Evolutionary conservation across 2,329 filamentous ascomycete species (phyloP).

Genomic region (Fusarium temperatum): DNA sequence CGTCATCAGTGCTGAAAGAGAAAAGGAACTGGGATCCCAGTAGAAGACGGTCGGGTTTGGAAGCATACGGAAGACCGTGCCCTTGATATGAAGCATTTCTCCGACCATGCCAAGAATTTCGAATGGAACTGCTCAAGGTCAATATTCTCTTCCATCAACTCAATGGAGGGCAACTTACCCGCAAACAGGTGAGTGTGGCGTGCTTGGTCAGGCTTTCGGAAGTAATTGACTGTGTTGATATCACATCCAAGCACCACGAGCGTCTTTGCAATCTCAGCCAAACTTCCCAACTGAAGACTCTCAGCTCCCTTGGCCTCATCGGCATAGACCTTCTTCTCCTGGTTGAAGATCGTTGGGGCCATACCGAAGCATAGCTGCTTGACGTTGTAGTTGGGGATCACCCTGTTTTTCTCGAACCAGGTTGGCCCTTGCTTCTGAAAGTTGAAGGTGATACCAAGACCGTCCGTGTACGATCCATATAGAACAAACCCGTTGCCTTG

Average conservation of each 20-base stretch:
- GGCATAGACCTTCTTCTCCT: conserved; percentile 34
- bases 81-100: conserved; percentile 47
- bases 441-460: conserved; percentile 52
- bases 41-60: conserved; percentile 50
- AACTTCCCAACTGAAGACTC: conserved; percentile 46
- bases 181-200: conserved; percentile 33
- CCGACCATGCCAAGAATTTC: conserved; percentile 53
- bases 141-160: rapidly evolving
- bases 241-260: conserved; percentile 52
- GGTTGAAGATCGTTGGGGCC: conserved; percentile 51
- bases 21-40: conserved; percentile 33
- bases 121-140: conserved; percentile 11
- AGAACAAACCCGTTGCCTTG: conserved; percentile 51
- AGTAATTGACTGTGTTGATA: conserved; percentile 46
- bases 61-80: conserved; percentile 52
- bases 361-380: conserved; percentile 54
- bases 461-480: conserved; percentile 43
- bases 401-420: conserved; percentile 47
- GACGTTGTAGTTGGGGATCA: conserved; percentile 49
- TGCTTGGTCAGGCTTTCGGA: conserved; percentile 29
- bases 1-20: conserved; percentile 6
- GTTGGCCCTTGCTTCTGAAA: conserved; percentile 51
- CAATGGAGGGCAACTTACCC: neutral
- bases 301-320: conserved; percentile 32
- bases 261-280: conserved; percentile 48